Conservation (phyloP, 139 green algal species). For the Coccomyxa sp. region DNA sequence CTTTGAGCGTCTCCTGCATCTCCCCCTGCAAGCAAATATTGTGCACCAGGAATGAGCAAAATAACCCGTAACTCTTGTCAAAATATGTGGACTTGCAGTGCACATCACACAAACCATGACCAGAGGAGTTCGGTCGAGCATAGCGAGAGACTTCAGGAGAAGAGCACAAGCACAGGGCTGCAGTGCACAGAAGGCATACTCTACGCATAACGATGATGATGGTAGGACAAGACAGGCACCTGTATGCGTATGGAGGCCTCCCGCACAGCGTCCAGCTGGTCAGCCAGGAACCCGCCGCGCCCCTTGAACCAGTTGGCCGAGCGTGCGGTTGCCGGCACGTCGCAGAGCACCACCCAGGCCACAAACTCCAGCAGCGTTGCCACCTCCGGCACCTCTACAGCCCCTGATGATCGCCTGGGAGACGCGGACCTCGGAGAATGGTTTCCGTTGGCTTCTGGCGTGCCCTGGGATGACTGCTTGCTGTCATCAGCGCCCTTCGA, state of each 20-base stretch:
- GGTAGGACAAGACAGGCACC: background rate
- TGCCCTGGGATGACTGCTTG: too few species aligned
- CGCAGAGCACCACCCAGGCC: slow-evolving; percentile 16
- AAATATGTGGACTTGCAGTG: background rate
- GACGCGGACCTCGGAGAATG: too few species aligned
- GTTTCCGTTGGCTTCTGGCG: background rate
- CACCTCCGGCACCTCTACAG: background rate
- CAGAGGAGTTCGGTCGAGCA: too few species aligned
- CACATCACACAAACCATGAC: background rate
- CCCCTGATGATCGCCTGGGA: background rate
- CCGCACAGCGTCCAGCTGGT: slow-evolving; percentile 17
- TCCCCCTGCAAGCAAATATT: slow-evolving; percentile 16
- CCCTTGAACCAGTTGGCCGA: slow-evolving; percentile 10
- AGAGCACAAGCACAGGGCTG: background rate
- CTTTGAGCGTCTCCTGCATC: slow-evolving; percentile 22
- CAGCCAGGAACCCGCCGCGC: slow-evolving; percentile 20
- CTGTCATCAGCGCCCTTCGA: background rate
- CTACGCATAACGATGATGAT: background rate
- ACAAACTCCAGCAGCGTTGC: slow-evolving; percentile 22
- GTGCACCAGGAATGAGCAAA: background rate
- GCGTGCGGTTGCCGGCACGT: background rate
- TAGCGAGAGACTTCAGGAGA: background rate
- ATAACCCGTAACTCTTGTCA: background rate
- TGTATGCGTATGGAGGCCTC: slow-evolving; percentile 19
- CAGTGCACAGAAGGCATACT: background rate